Evolutionary conservation across 768 basidiomycete species (phyloP), one percentile per base, ranked within the genome.

Genomic region (Mycena galericulata): DNA sequence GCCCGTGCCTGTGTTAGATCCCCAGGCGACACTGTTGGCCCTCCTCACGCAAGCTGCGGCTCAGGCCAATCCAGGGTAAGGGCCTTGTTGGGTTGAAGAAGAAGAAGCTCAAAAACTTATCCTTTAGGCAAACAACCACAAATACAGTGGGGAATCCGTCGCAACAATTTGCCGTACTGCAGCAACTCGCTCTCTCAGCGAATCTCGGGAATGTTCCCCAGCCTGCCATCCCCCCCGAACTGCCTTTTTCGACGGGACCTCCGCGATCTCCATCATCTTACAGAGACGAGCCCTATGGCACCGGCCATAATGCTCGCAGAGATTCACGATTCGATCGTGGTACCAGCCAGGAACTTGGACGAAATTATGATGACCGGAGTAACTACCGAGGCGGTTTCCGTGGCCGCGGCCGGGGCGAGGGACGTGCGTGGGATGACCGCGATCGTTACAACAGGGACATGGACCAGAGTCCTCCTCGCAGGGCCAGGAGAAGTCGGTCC

Each of bases 151-250:
- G 80, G 79, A 79, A 56, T 73, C 88, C 73, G 87, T 88, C 69
- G 79, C 86, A 57, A 68, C 91, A 92, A 76, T 81, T 95, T 62
- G 89, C 91, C 53, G 82, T 93, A 71, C 82, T 96, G 74, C 92
- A 94, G 75, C 93, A 93, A 76, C 85, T 95, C 76, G 85, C 92
- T 59, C 88, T 89, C 74, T 86, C 87, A 73, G 87, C 90, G 68
- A 84, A 80, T 67, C 76, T 77, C 43, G 78, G 73, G 72, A 83
- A 77, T 73, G 76, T 70, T 62, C 72, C 74, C 64, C 77, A 76
- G 56, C 71, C 77, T 70, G 66, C 75, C 24, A 29, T 50, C 74
- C 74, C 76, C 71, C 77, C 76, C 70, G 77, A 72, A 74, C 77
- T 72, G 71, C 76, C 71, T 73, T 79, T 79, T 72, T 76, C 66